These are phyloP conservation scores for Malassezia japonica DNA, from an alignment of 1,284 basidiomycete species.

Conservation along the genomic window DNA sequence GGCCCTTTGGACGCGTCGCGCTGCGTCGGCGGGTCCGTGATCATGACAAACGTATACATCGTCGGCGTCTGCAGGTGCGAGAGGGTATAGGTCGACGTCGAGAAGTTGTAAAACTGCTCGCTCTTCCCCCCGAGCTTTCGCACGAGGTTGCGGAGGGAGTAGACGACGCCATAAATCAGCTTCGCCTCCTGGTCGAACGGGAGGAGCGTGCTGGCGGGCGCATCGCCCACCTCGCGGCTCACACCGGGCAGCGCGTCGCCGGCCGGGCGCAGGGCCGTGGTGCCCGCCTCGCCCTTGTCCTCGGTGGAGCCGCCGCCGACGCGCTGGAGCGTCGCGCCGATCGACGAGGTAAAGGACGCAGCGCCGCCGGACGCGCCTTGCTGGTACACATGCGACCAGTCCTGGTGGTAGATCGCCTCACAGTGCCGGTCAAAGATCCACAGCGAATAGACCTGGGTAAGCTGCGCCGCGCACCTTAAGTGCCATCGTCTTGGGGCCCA, in stretches of 20 bases:
- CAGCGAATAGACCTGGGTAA: slow-evolving; percentile 33
- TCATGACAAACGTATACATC: slow-evolving; percentile 88
- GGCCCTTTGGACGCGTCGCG: slow-evolving; percentile 20
- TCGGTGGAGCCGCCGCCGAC: slow-evolving; percentile 6
- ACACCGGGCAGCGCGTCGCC: slow-evolving; percentile 23
- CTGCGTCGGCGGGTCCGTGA: slow-evolving; percentile 68
- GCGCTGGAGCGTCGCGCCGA: slow-evolving; percentile 32
- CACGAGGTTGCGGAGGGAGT: slow-evolving; percentile 85
- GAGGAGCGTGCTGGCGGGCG: slow-evolving; percentile 5
- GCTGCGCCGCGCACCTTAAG: slow-evolving; percentile 6
- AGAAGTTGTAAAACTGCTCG: slow-evolving; percentile 80
- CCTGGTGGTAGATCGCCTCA: slow-evolving; percentile 41
- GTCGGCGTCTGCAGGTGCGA: slow-evolving; percentile 85
- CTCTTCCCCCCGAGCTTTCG: slow-evolving; percentile 60
- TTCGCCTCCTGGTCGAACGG: slow-evolving; percentile 97
- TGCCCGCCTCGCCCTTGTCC: slow-evolving; percentile 1
- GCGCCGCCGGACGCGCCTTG: slow-evolving; percentile 15
- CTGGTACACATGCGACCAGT: slow-evolving; percentile 38
- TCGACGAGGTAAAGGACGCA: slow-evolving; percentile 24
- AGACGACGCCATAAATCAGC: slow-evolving; percentile 87
- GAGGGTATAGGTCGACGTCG: slow-evolving; percentile 82
- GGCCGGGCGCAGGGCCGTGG: neutral
- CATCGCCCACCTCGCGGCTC: slow-evolving; percentile 5
- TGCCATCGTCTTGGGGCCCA: slow-evolving; percentile 5
- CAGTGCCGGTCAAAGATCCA: slow-evolving; percentile 47